These are phyloP conservation scores for Aspergillus aculeatus DNA, from an alignment of 2,329 filamentous ascomycete species.

Conservation along the genomic window DNA sequence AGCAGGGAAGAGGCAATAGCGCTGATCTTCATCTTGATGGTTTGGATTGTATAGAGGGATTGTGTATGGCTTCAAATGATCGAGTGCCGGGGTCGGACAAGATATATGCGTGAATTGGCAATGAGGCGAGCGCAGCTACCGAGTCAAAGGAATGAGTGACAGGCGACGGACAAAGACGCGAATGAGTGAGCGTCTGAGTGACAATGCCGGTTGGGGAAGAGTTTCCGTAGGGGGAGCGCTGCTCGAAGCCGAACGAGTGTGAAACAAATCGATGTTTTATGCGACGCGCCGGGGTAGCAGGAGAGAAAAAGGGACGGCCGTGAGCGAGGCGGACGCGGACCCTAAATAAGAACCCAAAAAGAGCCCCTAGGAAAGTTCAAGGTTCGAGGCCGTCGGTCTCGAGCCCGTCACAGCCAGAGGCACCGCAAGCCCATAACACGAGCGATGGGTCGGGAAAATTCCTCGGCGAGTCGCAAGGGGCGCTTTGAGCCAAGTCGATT, in stretches of 20 bases:
- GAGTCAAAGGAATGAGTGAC: slow-evolving; percentile 12
- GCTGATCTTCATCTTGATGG: slow-evolving; percentile 38
- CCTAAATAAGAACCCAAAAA: slow-evolving; percentile 12
- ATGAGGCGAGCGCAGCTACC: not conserved
- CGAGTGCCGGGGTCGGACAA: not conserved
- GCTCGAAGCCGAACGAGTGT: slow-evolving; percentile 22
- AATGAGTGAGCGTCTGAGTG: slow-evolving; percentile 26
- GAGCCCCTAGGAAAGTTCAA: not conserved
- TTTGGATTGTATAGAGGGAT: not conserved
- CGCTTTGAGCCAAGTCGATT: slow-evolving; percentile 8
- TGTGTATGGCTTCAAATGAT: not conserved
- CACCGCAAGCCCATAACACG: slow-evolving; percentile 6
- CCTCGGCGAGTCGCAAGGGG: slow-evolving; percentile 20
- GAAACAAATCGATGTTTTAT: slow-evolving; percentile 16
- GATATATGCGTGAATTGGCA: slow-evolving; percentile 3
- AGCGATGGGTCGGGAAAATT: slow-evolving; percentile 4
- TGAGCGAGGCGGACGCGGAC: slow-evolving; percentile 5
- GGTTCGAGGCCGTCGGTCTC: not conserved
- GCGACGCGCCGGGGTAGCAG: slow-evolving; percentile 12
- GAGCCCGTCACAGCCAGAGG: slow-evolving; percentile 2
- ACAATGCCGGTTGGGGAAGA: slow-evolving; percentile 5
- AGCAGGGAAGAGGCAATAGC: slow-evolving; percentile 34
- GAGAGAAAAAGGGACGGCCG: not conserved
- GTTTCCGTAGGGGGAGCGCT: slow-evolving; percentile 22
- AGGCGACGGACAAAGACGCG: slow-evolving; percentile 16